Percentiles rank a stretch among this genome's conserved stretches.
These are phyloP conservation scores for Trichoderma oligosporum DNA, from an alignment of 2,329 filamentous ascomycete genomes.

Conservation along the genomic window DNA sequence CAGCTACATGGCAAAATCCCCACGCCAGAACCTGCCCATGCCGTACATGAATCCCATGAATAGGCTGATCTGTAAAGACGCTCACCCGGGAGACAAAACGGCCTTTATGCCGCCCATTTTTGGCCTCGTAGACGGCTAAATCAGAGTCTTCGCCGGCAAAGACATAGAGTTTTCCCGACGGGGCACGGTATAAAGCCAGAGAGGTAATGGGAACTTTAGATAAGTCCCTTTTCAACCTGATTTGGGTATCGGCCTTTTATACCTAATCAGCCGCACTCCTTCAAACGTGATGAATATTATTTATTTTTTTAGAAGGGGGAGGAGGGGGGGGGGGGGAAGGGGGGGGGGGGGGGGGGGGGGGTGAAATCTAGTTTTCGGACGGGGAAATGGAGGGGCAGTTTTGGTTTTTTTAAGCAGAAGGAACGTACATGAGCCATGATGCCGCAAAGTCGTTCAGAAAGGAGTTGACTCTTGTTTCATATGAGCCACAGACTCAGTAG, in stretches of 20 bases:
- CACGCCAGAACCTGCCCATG: conserved; percentile 54
- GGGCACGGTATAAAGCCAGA: conserved; percentile 47
- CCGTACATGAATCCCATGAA: conserved; percentile 66
- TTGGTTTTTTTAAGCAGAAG: neutral
- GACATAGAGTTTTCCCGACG: conserved; percentile 38
- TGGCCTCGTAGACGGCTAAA: conserved; percentile 51
- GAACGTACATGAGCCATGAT: conserved; percentile 14
- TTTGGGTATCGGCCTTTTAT: conserved; percentile 14
- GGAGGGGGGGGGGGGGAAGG: neutral
- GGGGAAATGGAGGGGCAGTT: conserved; percentile 13
- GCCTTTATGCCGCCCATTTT: conserved; percentile 28
- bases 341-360: neutral
- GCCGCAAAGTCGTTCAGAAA: neutral
- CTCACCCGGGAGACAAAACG: conserved; percentile 40
- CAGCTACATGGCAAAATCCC: conserved; percentile 62
- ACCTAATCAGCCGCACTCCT: neutral
- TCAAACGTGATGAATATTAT: neutral
- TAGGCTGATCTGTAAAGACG: conserved; percentile 64
- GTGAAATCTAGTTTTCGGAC: neutral
- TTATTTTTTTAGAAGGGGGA: neutral
- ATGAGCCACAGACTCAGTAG: neutral
- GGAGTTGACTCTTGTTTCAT: neutral
- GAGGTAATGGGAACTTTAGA: conserved; percentile 57
- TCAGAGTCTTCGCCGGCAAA: conserved; percentile 59
- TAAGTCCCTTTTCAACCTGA: conserved; percentile 34